phyloP scores from a whole-genome alignment of 768 basidiomycete species.

The Guyanaporus albipodus region DNA sequence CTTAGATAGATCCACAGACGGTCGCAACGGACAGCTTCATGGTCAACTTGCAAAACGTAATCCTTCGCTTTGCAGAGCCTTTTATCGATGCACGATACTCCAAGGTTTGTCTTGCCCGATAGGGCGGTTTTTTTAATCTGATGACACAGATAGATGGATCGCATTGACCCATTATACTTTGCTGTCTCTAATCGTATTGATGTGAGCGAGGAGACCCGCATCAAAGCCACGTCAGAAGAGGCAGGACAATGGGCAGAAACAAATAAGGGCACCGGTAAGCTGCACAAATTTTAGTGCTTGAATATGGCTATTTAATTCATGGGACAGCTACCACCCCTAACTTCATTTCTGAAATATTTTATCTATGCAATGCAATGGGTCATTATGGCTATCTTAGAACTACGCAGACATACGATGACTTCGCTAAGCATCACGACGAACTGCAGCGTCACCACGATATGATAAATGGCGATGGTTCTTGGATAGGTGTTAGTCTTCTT shows the following conservation, averaged over 20 bases:
- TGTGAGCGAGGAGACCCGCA: conserved; percentile 85
- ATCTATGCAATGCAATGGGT: conserved; percentile 78
- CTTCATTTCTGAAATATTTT: conserved; percentile 96
- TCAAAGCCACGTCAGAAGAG: conserved; percentile 89
- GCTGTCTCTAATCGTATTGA: conserved; percentile 68
- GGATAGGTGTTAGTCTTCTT: conserved; percentile 65
- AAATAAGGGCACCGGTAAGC: conserved; percentile 46
- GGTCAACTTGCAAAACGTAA: conserved; percentile 80
- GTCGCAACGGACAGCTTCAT: conserved; percentile 92
- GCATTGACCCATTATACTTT: conserved; percentile 83
- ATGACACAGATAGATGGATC: conserved; percentile 62
- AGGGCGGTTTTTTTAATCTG: not conserved
- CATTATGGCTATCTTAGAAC: conserved; percentile 88
- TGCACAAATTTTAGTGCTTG: not conserved
- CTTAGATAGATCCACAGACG: conserved; percentile 74
- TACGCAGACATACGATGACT: conserved; percentile 68
- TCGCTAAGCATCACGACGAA: conserved; percentile 72
- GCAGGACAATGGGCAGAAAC: conserved; percentile 66
- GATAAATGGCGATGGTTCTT: conserved; percentile 71
- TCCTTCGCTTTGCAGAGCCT: conserved; percentile 86
- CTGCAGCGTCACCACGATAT: conserved; percentile 73
- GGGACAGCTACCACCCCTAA: conserved; percentile 63
- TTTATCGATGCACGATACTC: conserved; percentile 90
- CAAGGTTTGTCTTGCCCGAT: conserved; percentile 50
- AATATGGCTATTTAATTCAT: not conserved